Evolutionary conservation across 345 rosid genomes (phyloP).

Genomic region (Brassica rapa): DNA sequence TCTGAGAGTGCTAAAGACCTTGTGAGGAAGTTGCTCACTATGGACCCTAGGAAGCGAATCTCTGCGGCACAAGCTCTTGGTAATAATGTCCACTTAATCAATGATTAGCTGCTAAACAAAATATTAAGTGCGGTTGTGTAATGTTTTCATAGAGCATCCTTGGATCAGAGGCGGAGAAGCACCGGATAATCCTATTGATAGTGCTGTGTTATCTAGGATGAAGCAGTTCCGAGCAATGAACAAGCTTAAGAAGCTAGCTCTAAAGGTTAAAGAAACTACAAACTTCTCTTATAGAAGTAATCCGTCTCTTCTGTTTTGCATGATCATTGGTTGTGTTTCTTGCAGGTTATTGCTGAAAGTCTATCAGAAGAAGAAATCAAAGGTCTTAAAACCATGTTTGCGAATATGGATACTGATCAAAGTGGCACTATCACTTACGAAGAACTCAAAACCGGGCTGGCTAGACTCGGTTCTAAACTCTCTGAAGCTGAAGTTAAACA

Average conservation of each 20-base stretch:
- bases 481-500: slow-evolving; percentile 78
- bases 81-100: slow-evolving; percentile 40
- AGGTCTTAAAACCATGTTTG: slow-evolving; percentile 77
- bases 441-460: slow-evolving; percentile 69
- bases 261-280: slow-evolving; percentile 53
- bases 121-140: background rate
- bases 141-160: slow-evolving; percentile 33
- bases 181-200: slow-evolving; percentile 76
- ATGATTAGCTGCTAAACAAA: slow-evolving; percentile 1
- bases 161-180: slow-evolving; percentile 66
- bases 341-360: slow-evolving; percentile 40
- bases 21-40: slow-evolving; percentile 71
- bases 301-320: background rate
- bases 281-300: background rate
- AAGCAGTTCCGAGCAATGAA: slow-evolving; percentile 96
- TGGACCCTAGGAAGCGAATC: slow-evolving; percentile 70
- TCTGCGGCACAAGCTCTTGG: slow-evolving; percentile 86
- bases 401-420: slow-evolving; percentile 78
- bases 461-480: slow-evolving; percentile 69
- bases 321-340: background rate
- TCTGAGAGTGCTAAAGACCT: slow-evolving; percentile 86
- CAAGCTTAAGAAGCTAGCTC: slow-evolving; percentile 82
- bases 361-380: slow-evolving; percentile 74
- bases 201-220: slow-evolving; percentile 89
- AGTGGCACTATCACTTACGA: slow-evolving; percentile 87